Evolutionary conservation across 768 basidiomycete species (phyloP).

Genomic region (Hericium rajendrae): DNA sequence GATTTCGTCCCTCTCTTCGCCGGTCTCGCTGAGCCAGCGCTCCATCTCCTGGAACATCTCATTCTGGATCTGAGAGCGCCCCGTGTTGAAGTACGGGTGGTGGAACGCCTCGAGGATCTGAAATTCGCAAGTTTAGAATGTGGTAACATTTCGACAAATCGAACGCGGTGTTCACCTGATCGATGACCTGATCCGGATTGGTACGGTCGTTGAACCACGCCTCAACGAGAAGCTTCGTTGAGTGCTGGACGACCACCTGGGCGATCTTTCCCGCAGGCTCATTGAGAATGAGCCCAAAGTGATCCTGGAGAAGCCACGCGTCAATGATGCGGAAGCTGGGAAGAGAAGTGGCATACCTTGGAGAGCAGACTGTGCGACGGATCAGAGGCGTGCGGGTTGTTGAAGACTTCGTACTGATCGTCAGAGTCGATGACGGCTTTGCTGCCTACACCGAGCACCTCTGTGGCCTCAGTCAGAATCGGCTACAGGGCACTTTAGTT

Average conservation of each 20-base stretch:
- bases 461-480: conserved; percentile 47
- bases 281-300: conserved; percentile 63
- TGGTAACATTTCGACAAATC: background rate
- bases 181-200: conserved; percentile 35
- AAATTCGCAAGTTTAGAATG: background rate
- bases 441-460: conserved; percentile 49
- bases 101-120: conserved; percentile 57
- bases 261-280: conserved; percentile 72
- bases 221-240: conserved; percentile 49
- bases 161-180: conserved; percentile 24
- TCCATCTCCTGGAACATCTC: conserved; percentile 51
- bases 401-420: conserved; percentile 66
- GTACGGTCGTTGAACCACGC: conserved; percentile 42
- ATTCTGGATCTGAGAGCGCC: conserved; percentile 43
- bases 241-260: conserved; percentile 52
- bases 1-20: conserved; percentile 33
- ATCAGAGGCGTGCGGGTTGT: conserved; percentile 56
- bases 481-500: conserved; percentile 30
- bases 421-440: conserved; percentile 60
- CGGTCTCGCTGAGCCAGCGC: conserved; percentile 41
- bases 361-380: conserved; percentile 67
- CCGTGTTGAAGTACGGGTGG: conserved; percentile 56
- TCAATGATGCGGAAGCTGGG: background rate
- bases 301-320: conserved; percentile 34
- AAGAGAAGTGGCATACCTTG: conserved; percentile 32